Conservation (phyloP, 495 filamentous ascomycete species). For the Neurospora sp. region DNA sequence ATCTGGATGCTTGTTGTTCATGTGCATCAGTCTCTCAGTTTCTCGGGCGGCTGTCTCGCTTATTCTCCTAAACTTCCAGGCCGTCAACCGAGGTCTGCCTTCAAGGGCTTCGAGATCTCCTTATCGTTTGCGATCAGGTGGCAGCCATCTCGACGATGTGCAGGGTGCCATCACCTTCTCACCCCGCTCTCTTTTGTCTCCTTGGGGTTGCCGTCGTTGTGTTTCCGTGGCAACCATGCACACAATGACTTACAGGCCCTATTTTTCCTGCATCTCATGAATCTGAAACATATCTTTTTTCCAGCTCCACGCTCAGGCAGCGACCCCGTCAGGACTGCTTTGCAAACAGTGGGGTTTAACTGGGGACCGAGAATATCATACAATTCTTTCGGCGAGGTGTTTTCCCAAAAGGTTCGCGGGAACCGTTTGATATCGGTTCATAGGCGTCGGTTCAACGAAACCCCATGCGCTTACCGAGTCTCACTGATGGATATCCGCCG, state of each 20-base stretch:
- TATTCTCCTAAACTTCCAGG: neutral
- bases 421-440: neutral
- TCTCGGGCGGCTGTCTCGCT: neutral
- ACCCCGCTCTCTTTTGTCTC: neutral
- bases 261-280: neutral
- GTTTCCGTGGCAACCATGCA: neutral
- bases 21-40: neutral
- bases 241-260: neutral
- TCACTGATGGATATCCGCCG: neutral
- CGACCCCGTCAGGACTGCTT: neutral
- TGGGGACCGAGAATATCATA: neutral
- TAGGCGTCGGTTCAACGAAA: neutral
- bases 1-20: neutral
- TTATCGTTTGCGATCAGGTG: neutral
- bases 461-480: neutral
- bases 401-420: neutral
- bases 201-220: neutral
- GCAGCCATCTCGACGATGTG: neutral
- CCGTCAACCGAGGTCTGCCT: neutral
- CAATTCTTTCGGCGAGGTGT: neutral
- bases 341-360: neutral
- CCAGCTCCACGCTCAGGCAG: neutral
- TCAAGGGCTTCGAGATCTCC: neutral
- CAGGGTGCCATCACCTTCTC: neutral
- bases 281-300: neutral